These are phyloP conservation scores for Isoetes taiwanensis DNA, from an alignment of 75 land plant species.

Conservation along the genomic window DNA sequence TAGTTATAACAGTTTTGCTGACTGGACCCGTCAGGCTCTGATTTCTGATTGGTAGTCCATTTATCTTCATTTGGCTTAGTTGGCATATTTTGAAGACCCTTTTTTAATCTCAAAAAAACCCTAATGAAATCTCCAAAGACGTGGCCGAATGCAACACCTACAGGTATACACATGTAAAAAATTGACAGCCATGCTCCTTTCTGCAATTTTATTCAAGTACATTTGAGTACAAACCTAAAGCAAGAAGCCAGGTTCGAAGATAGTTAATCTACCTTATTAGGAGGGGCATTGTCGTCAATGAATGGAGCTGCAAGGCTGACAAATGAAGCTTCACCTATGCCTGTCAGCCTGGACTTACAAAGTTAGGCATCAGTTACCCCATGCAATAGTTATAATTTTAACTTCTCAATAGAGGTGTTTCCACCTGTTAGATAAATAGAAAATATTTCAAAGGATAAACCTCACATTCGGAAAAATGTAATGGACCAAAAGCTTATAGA, in stretches of 20 bases:
- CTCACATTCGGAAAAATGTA: slow-evolving; percentile 70
- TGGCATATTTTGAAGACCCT: too few species aligned
- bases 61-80: too few species aligned
- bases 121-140: slow-evolving; percentile 92
- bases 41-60: too few species aligned
- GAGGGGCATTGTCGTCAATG: slow-evolving; percentile 87
- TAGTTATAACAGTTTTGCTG: too few species aligned
- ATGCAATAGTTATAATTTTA: too few species aligned
- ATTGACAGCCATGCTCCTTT: slow-evolving; percentile 87
- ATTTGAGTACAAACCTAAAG: neutral
- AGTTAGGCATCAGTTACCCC: too few species aligned
- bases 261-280: slow-evolving; percentile 36
- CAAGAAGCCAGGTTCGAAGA: too few species aligned
- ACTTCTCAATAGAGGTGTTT: too few species aligned
- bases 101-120: too few species aligned
- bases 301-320: slow-evolving; percentile 95
- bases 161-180: slow-evolving; percentile 98
- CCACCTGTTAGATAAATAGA: neutral
- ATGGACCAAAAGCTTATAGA: slow-evolving; percentile 88
- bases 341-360: slow-evolving; percentile 92
- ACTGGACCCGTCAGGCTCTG: too few species aligned
- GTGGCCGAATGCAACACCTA: slow-evolving; percentile 88
- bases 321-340: slow-evolving; percentile 95
- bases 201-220: slow-evolving; percentile 26
- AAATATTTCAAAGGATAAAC: too few species aligned